These are phyloP conservation scores for Strobilomyces dryophilus DNA, from an alignment of 768 basidiomycete genomes.

Conservation along the genomic window DNA sequence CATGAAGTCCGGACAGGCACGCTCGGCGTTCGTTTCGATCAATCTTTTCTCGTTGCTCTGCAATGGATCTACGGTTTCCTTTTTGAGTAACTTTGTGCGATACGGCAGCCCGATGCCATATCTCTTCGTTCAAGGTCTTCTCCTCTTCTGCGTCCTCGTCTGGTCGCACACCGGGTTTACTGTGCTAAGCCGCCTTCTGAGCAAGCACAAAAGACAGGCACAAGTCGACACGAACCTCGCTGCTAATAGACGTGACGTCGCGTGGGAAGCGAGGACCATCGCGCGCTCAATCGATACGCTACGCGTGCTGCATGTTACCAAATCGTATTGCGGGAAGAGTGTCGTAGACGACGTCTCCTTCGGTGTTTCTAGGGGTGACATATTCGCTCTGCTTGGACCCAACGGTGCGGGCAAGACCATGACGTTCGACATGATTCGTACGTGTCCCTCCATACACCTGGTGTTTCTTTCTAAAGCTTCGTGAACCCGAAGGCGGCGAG, in stretches of 20 bases:
- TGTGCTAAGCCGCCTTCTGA: slow-evolving; percentile 36
- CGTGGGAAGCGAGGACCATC: slow-evolving; percentile 47
- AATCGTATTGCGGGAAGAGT: slow-evolving; percentile 49
- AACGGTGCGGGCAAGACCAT: slow-evolving; percentile 86
- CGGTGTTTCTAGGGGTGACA: slow-evolving; percentile 55
- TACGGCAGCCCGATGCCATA: slow-evolving; percentile 77
- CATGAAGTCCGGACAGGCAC: slow-evolving; percentile 37
- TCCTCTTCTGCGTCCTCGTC: slow-evolving; percentile 61
- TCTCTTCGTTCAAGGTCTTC: slow-evolving; percentile 54
- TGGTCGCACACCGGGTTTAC: slow-evolving; percentile 69
- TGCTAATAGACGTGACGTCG: slow-evolving; percentile 45
- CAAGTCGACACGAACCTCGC: slow-evolving; percentile 12
- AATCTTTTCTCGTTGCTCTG: slow-evolving; percentile 77
- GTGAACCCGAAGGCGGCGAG: slow-evolving; percentile 51
- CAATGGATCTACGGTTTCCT: slow-evolving; percentile 43
- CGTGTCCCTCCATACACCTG: slow-evolving; percentile 20
- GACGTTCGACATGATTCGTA: slow-evolving; percentile 76
- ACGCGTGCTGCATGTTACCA: slow-evolving; percentile 59
- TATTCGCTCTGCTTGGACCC: slow-evolving; percentile 74
- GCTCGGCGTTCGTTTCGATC: slow-evolving; percentile 70
- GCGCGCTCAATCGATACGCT: slow-evolving; percentile 51
- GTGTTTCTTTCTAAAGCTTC: background rate
- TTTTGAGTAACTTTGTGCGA: slow-evolving; percentile 50
- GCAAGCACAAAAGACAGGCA: slow-evolving; percentile 12
- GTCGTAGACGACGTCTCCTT: slow-evolving; percentile 76